Conservation (phyloP, 75 land plant species). For the Pinus taeda region DNA sequence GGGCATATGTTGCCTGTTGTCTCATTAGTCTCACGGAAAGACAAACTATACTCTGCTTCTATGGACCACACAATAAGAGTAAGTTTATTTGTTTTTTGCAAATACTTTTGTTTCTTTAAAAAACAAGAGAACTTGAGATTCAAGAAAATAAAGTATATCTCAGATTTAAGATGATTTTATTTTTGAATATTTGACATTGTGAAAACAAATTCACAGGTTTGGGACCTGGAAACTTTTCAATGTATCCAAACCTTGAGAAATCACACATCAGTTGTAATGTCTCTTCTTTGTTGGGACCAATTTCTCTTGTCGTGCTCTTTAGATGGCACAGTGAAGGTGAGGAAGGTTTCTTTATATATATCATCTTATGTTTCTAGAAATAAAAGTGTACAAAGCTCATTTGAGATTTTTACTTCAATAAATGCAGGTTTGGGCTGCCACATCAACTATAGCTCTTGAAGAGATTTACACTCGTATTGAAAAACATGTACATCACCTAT, state of each 20-base stretch:
- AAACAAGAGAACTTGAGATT: no score
- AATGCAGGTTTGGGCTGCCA: conserved; percentile 84
- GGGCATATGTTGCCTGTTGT: conserved; percentile 82
- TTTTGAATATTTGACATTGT: no score
- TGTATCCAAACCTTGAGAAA: conserved; percentile 79
- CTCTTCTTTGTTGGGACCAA: conserved; percentile 92
- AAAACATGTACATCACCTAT: conserved; percentile 54
- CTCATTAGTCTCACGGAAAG: conserved; percentile 64
- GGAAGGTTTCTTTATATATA: neutral
- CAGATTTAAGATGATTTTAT: no score
- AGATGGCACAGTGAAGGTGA: conserved; percentile 82
- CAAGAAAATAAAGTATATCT: no score
- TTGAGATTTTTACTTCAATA: no score
- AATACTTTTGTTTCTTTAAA: no score
- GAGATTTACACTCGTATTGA: conserved; percentile 76
- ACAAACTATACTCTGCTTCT: conserved; percentile 89
- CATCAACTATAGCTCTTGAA: conserved; percentile 67
- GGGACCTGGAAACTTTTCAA: conserved; percentile 74
- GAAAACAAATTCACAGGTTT: conserved; percentile 46
- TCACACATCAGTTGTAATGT: conserved; percentile 87
- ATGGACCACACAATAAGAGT: conserved; percentile 90
- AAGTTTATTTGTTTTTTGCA: conserved; percentile 4
- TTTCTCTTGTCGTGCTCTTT: conserved; percentile 93
- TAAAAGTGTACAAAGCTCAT: neutral
- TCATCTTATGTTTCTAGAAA: neutral